A percentile compares a stretch with the other conserved stretches of the same genome.
Conservation (phyloP, 169 alveolate species). For the Plasmodium adleri region DNA sequence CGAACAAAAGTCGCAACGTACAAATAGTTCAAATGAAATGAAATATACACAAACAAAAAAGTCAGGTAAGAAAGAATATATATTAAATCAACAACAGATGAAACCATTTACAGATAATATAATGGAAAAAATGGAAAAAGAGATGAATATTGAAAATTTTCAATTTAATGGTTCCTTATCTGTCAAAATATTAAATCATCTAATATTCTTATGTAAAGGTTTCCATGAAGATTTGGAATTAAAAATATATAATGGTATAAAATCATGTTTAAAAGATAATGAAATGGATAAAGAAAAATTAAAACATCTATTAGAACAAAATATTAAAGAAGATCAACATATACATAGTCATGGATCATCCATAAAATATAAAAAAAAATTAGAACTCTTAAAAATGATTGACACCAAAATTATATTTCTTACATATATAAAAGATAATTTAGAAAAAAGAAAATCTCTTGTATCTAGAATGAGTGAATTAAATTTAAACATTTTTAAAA, state of each 20-base stretch:
- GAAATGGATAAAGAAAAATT: slow-evolving; percentile 59
- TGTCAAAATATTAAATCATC: slow-evolving; percentile 64
- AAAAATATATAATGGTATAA: slow-evolving; percentile 70
- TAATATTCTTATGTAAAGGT: slow-evolving; percentile 54
- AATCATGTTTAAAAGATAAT: slow-evolving; percentile 37
- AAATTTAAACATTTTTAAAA: slow-evolving; percentile 66
- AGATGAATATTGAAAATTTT: slow-evolving; percentile 11
- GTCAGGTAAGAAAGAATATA: background rate
- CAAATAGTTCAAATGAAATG: background rate
- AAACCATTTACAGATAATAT: background rate
- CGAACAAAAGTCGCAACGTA: background rate
- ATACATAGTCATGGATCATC: background rate
- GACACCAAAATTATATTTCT: slow-evolving; percentile 68
- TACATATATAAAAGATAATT: slow-evolving; percentile 60
- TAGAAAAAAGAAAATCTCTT: slow-evolving; percentile 71
- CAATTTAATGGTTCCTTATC: slow-evolving; percentile 56
- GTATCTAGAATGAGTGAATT: slow-evolving; percentile 72
- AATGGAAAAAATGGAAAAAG: background rate
- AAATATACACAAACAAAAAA: background rate
- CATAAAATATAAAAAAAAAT: slow-evolving; percentile 58
- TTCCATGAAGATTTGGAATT: slow-evolving; percentile 73
- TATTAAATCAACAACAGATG: background rate
- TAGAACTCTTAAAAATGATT: slow-evolving; percentile 47
- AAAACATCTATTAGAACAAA: slow-evolving; percentile 26
- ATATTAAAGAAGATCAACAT: slow-evolving; percentile 32